A percentile compares a stretch with the other conserved stretches of the same genome.
These are phyloP conservation scores for Gardenia jasminoides DNA, from an alignment of 257 asterid genomes.

Conservation along the genomic window DNA sequence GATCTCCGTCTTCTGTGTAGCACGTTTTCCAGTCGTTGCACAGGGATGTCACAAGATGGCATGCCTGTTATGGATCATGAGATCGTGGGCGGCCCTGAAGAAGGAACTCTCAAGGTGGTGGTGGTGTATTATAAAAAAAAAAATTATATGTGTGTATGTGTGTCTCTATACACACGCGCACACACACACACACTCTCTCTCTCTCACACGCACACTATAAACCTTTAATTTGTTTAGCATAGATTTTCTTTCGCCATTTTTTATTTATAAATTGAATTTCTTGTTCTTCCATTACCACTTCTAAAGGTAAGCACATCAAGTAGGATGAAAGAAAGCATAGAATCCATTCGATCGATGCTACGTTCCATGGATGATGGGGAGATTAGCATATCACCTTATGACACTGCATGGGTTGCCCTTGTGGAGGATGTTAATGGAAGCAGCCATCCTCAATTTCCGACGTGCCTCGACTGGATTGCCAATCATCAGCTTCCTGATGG, in stretches of 20 bases:
- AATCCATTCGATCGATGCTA: conserved; percentile 38
- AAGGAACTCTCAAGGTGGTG: conserved; percentile 37
- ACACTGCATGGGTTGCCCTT: conserved; percentile 94
- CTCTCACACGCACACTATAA: too few species aligned
- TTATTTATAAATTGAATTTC: too few species aligned
- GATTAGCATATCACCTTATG: conserved; percentile 58
- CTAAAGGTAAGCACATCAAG: conserved; percentile 21
- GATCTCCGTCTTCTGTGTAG: too few species aligned
- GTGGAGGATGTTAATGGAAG: conserved; percentile 50
- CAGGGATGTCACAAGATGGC: too few species aligned
- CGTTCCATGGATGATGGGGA: conserved; percentile 75
- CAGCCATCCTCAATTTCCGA: conserved; percentile 65
- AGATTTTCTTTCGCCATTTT: too few species aligned
- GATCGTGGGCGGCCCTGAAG: conserved; percentile 33
- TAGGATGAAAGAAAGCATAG: conserved; percentile 30
- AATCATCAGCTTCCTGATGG: conserved; percentile 71
- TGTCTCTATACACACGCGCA: too few species aligned
- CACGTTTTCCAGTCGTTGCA: too few species aligned
- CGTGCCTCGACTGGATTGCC: conserved; percentile 71
- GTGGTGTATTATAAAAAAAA: too few species aligned
- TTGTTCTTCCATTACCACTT: not conserved
- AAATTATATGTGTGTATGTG: too few species aligned
- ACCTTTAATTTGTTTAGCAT: too few species aligned
- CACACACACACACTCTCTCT: too few species aligned
- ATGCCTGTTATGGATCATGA: too few species aligned